Conservation (phyloP, 1,284 basidiomycete genomes). For the Naganishia sp. region DNA sequence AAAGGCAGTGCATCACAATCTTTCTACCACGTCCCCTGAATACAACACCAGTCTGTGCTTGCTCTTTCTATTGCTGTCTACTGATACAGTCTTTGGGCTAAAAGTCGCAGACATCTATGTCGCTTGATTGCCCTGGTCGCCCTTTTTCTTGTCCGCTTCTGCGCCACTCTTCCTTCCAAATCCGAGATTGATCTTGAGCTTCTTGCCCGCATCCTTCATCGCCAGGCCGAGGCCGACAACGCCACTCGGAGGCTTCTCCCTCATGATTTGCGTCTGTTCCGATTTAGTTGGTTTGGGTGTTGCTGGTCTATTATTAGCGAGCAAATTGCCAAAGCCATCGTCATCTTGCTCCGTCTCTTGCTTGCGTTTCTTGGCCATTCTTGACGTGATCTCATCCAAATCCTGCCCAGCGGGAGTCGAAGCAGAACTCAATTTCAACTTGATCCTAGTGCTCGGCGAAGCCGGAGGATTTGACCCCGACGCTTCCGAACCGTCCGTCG, state of each 20-base stretch:
- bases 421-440: constrained; percentile 23
- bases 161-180: constrained; percentile 29
- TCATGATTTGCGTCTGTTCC: constrained; percentile 28
- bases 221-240: constrained; percentile 51
- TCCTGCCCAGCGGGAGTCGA: constrained; percentile 38
- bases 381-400: constrained; percentile 55
- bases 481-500: constrained; percentile 27
- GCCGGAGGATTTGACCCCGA: constrained; percentile 54
- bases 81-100: neutral
- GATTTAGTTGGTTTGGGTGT: constrained; percentile 34
- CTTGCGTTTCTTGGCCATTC: constrained; percentile 68
- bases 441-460: constrained; percentile 39
- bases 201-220: constrained; percentile 68
- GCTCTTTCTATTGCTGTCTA: neutral
- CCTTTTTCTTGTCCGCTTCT: constrained; percentile 25
- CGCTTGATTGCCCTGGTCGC: neutral
- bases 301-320: constrained; percentile 56
- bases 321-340: constrained; percentile 63
- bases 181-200: constrained; percentile 65
- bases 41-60: neutral
- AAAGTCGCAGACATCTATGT: neutral
- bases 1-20: no score
- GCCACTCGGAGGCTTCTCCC: constrained; percentile 19
- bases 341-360: constrained; percentile 72
- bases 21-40: neutral